Evolutionary conservation across 768 basidiomycete genomes (phyloP), one percentile per base, ranked within the genome.

Genomic region (Tylopilus sp.): DNA sequence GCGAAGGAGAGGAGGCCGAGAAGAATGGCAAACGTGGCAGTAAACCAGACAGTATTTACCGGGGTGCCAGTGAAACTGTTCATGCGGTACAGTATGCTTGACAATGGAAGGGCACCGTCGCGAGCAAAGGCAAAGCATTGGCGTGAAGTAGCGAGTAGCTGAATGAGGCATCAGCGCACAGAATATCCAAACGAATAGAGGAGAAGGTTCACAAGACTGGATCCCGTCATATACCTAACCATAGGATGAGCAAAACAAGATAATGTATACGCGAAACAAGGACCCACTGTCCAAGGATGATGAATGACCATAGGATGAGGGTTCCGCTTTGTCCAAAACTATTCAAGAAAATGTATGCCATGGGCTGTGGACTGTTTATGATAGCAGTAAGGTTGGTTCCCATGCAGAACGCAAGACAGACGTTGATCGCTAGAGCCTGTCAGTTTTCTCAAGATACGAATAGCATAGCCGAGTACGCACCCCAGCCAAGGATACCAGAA

Each of bases 41-140:
- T 66, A 52, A 79, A 79, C 80, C 81, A 84, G 25, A 84, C 84
- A 5, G 80, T 77, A 61, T 83, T 78, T 19, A 82, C 77, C 0
- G 84, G 85, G 12, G 82, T 81, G 31, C 73, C 69, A 7, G 79
- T 83, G 52, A 63, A 72, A 5, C 57, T 50, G 62, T 84, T 80
- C 69, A 86, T 76, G 57, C 76, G 72, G 60, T 84, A 84, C 21
- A 85, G 71, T 50, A 69, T 76, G 8, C 59, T 56, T 1, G 85
- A 85, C 43, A 83, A 70, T 1, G 84, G 84, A 7, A 86, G 78
- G 2, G 80, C 85, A 31, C 82, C 82, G 57, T 86, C 81, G 13
- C 84, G 75, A 1, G 81, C 69, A 59, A 83, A 83, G 0, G 81
- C 81, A 49, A 82, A 83, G 14, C 74, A 71, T 63, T 82, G 82